phyloP scores from a whole-genome alignment of 1,284 basidiomycete species.

The Naganishia sp. region DNA sequence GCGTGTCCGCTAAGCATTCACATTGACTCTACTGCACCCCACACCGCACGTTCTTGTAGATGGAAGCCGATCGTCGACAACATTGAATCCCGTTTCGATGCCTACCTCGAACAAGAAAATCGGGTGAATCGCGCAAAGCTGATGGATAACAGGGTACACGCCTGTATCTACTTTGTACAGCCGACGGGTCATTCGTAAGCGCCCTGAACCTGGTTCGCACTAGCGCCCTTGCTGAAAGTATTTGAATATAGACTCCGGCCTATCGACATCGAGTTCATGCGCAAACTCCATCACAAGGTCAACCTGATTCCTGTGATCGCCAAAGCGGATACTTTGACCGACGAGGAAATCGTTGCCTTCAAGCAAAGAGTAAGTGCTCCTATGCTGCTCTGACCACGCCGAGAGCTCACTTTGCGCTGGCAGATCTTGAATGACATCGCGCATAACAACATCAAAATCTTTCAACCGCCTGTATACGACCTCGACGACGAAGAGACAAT shows the following conservation, averaged over 20 bases:
- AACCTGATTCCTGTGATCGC: constrained; percentile 97
- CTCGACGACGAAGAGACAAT: constrained; percentile 96
- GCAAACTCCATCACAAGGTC: constrained; percentile 89
- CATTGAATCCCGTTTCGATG: constrained; percentile 94
- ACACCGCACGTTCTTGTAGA: constrained; percentile 54
- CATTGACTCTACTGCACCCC: constrained; percentile 1
- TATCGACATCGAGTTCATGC: constrained; percentile 97
- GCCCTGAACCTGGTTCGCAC: background rate
- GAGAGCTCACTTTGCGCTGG: background rate
- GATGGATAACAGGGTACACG: constrained; percentile 84
- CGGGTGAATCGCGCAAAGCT: constrained; percentile 88
- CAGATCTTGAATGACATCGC: constrained; percentile 88
- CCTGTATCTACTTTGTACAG: constrained; percentile 96
- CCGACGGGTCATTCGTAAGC: constrained; percentile 94
- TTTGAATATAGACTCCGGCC: constrained; percentile 72
- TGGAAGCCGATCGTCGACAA: constrained; percentile 98
- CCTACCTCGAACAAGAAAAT: constrained; percentile 96
- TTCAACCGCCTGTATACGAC: constrained; percentile 91
- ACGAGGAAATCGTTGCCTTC: constrained; percentile 88
- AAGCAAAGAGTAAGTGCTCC: constrained; percentile 72
- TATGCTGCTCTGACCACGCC: no score
- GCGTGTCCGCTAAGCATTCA: background rate
- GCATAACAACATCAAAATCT: constrained; percentile 91
- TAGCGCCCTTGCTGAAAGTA: no score
- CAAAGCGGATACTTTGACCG: constrained; percentile 81